These are phyloP conservation scores for Kwoniella newhampshirensis DNA, from an alignment of 768 basidiomycete species.

Conservation along the genomic window DNA sequence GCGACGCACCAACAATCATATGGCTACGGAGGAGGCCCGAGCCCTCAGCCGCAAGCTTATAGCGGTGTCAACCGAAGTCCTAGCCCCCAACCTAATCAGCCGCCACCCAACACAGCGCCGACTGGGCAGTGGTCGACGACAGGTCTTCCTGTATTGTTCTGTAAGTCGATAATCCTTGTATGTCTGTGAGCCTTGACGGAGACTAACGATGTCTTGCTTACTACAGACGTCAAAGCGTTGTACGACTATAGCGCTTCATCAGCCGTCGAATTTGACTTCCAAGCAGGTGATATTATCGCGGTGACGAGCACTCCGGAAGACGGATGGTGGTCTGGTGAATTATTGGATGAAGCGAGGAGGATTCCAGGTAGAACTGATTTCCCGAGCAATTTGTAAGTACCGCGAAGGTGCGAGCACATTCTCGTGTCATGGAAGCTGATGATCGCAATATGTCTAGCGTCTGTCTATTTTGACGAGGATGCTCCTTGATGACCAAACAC, in stretches of 20 bases:
- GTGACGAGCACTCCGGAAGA: slow-evolving; percentile 92
- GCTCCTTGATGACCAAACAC: not conserved
- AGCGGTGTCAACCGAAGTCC: slow-evolving; percentile 26
- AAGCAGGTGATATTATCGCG: slow-evolving; percentile 89
- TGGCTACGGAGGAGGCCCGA: slow-evolving; percentile 12
- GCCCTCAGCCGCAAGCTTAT: slow-evolving; percentile 29
- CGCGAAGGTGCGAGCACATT: not conserved
- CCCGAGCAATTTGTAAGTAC: slow-evolving; percentile 54
- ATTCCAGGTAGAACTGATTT: slow-evolving; percentile 51
- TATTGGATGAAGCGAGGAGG: slow-evolving; percentile 51
- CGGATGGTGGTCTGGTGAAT: slow-evolving; percentile 90
- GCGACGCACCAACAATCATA: slow-evolving; percentile 18
- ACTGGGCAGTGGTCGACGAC: slow-evolving; percentile 78
- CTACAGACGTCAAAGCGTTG: slow-evolving; percentile 65
- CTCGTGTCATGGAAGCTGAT: not conserved
- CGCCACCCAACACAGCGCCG: slow-evolving; percentile 57
- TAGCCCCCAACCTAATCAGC: slow-evolving; percentile 51
- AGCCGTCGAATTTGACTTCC: slow-evolving; percentile 95
- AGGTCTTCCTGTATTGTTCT: slow-evolving; percentile 79
- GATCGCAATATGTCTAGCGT: slow-evolving; percentile 24
- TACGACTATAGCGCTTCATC: slow-evolving; percentile 77
- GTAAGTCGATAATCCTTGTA: slow-evolving; percentile 56
- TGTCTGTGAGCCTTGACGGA: slow-evolving; percentile 2
- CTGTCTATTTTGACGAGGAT: slow-evolving; percentile 31
- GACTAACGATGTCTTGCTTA: not conserved